phyloP scores from a whole-genome alignment of 768 basidiomycete genomes.

The Stropharia rugosoannulata region DNA sequence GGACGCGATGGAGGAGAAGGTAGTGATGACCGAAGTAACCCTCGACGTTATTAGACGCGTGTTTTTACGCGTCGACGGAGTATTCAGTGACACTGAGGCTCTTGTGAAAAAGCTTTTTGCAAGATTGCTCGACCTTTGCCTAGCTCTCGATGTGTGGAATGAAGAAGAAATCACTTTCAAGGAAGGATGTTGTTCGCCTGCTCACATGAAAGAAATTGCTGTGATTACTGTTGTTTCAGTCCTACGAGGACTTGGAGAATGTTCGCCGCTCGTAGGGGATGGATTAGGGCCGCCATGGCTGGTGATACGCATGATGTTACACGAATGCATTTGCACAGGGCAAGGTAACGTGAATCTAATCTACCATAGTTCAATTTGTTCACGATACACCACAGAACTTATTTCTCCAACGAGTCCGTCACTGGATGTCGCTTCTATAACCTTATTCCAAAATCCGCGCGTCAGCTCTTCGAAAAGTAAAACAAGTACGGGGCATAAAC shows the following conservation, averaged over 20 bases:
- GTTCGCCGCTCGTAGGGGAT: conserved; percentile 25
- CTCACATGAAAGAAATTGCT: conserved; percentile 46
- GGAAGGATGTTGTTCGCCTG: conserved; percentile 44
- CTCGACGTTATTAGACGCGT: conserved; percentile 54
- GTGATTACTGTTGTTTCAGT: conserved; percentile 42
- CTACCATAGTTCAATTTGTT: not conserved
- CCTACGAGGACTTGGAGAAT: conserved; percentile 46
- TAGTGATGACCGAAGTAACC: conserved; percentile 51
- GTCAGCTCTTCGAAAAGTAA: conserved; percentile 29
- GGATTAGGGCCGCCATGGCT: conserved; percentile 38
- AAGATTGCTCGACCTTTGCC: conserved; percentile 52
- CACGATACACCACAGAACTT: conserved; percentile 27
- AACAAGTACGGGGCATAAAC: too few relatives aligned
- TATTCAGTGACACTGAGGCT: conserved; percentile 45
- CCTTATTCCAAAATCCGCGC: conserved; percentile 38
- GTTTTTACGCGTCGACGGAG: conserved; percentile 45
- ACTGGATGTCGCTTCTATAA: conserved; percentile 34
- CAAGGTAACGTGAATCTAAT: conserved; percentile 34
- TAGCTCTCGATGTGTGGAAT: conserved; percentile 59
- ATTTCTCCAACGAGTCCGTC: conserved; percentile 32
- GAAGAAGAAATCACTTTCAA: conserved; percentile 40
- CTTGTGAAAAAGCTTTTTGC: conserved; percentile 50
- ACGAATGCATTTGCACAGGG: conserved; percentile 39
- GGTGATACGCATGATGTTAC: conserved; percentile 36
- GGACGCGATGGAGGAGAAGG: conserved; percentile 55